A percentile compares a stretch with the other conserved stretches of the same genome.
phyloP scores from a whole-genome alignment of 305 asterid species.

The Fraxinus angustifolia region DNA sequence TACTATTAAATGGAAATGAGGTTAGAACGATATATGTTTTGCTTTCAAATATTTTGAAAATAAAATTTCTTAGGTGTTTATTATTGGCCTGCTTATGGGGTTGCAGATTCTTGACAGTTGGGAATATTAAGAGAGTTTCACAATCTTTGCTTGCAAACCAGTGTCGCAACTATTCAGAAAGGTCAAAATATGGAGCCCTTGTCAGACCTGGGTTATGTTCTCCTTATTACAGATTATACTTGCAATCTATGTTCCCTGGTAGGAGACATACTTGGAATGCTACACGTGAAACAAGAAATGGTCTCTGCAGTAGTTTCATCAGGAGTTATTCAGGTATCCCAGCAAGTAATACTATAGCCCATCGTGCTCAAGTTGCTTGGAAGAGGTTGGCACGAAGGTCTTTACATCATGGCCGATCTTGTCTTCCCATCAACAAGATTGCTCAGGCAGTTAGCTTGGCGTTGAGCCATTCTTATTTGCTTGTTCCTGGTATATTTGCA shows the following conservation, averaged over 20 bases:
- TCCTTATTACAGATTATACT: constrained; percentile 45
- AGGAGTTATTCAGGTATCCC: constrained; percentile 43
- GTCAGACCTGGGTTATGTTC: constrained; percentile 30
- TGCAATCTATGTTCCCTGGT: constrained; percentile 33
- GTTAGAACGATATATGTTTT: constrained; percentile 9
- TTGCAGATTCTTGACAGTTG: constrained; percentile 57
- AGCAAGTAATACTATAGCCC: constrained; percentile 39
- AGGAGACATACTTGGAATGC: constrained; percentile 39
- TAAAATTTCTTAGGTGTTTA: not conserved
- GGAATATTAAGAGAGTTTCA: constrained; percentile 43
- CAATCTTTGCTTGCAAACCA: constrained; percentile 29
- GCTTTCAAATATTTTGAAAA: constrained; percentile 1
- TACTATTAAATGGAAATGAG: not conserved
- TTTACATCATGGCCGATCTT: constrained; percentile 27
- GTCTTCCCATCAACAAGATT: constrained; percentile 41
- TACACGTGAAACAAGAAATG: constrained; percentile 24
- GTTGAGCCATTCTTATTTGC: constrained; percentile 51
- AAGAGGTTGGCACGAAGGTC: constrained; percentile 44
- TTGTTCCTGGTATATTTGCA: constrained; percentile 68
- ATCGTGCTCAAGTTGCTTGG: constrained; percentile 58
- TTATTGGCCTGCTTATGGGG: constrained; percentile 25
- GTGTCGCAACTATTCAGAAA: constrained; percentile 25
- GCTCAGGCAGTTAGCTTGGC: constrained; percentile 86
- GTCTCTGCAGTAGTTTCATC: constrained; percentile 20
- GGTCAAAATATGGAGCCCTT: constrained; percentile 38